Conservation (phyloP, 2,329 filamentous ascomycete genomes). For the Diaporthe vaccinii region DNA sequence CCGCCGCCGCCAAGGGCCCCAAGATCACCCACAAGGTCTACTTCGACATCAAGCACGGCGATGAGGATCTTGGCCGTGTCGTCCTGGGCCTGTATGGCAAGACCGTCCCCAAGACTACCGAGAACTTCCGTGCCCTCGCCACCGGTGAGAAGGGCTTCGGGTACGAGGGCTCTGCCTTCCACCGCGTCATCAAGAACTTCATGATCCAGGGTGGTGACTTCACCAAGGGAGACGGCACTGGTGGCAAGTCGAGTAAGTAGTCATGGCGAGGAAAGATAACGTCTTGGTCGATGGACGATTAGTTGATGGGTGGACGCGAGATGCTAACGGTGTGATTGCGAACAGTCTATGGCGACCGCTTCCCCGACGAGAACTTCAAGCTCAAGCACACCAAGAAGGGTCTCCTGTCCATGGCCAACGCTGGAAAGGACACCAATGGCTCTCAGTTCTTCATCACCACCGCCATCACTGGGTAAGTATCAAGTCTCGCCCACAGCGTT, state of each 20-base stretch:
- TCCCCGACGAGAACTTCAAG: conserved; percentile 95
- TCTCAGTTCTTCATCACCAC: conserved; percentile 95
- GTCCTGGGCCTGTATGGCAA: conserved; percentile 89
- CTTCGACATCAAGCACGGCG: conserved; percentile 86
- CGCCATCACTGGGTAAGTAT: conserved; percentile 78
- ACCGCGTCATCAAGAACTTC: conserved; percentile 91
- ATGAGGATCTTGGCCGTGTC: conserved; percentile 79
- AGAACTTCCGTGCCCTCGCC: conserved; percentile 84
- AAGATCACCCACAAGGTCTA: conserved; percentile 97
- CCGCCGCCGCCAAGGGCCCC: conserved; percentile 84
- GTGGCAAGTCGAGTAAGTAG: conserved; percentile 83
- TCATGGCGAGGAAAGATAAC: no score
- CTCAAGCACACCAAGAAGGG: conserved; percentile 91
- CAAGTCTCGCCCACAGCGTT: background rate
- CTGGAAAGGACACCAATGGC: conserved; percentile 87
- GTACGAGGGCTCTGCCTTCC: conserved; percentile 85
- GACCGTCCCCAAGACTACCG: conserved; percentile 81
- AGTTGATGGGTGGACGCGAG: background rate
- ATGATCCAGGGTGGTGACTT: conserved; percentile 96
- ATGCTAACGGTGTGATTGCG: background rate
- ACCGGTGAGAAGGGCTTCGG: conserved; percentile 90
- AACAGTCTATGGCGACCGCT: conserved; percentile 85
- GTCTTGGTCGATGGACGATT: background rate
- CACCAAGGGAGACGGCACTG: conserved; percentile 84
- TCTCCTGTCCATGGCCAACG: conserved; percentile 87